A percentile compares a stretch with the other conserved stretches of the same genome.
Evolutionary conservation across 2,329 filamentous ascomycete species (phyloP).

Genomic region (Sporothrix protearum): DNA sequence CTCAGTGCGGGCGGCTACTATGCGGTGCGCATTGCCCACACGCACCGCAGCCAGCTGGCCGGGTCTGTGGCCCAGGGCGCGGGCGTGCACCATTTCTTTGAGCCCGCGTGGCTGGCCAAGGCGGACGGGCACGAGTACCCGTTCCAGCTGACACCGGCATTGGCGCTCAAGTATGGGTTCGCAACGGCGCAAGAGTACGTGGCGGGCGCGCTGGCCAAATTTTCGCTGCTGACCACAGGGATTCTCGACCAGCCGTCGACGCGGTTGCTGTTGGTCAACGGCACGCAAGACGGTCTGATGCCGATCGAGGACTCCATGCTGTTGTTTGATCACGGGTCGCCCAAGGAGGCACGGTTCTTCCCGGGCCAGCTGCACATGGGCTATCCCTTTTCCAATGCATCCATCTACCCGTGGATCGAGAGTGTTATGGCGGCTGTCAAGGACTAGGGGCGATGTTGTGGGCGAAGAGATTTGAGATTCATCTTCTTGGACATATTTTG

Average conservation of each 20-base stretch:
- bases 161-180: constrained; percentile 63
- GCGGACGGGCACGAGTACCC: constrained; percentile 66
- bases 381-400: constrained; percentile 57
- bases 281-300: constrained; percentile 61
- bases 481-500: not conserved
- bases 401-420: constrained; percentile 62
- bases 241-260: constrained; percentile 55
- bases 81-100: constrained; percentile 60
- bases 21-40: constrained; percentile 64
- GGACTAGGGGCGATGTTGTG: constrained; percentile 6
- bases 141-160: constrained; percentile 52
- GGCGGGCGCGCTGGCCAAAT: constrained; percentile 54
- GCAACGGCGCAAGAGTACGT: constrained; percentile 53
- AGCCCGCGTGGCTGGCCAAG: constrained; percentile 55
- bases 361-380: constrained; percentile 62
- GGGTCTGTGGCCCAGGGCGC: constrained; percentile 62
- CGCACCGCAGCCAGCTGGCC: constrained; percentile 52
- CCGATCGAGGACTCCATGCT: constrained; percentile 66
- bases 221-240: constrained; percentile 58
- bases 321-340: constrained; percentile 60
- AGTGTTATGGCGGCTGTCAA: constrained; percentile 43
- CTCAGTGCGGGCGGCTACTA: constrained; percentile 66
- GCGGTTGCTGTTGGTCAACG: constrained; percentile 59
- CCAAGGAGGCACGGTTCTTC: constrained; percentile 65
- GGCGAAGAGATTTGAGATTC: not conserved